These are phyloP conservation scores for Aspergillus bombycis DNA, from an alignment of 2,329 filamentous ascomycete genomes.

Conservation along the genomic window DNA sequence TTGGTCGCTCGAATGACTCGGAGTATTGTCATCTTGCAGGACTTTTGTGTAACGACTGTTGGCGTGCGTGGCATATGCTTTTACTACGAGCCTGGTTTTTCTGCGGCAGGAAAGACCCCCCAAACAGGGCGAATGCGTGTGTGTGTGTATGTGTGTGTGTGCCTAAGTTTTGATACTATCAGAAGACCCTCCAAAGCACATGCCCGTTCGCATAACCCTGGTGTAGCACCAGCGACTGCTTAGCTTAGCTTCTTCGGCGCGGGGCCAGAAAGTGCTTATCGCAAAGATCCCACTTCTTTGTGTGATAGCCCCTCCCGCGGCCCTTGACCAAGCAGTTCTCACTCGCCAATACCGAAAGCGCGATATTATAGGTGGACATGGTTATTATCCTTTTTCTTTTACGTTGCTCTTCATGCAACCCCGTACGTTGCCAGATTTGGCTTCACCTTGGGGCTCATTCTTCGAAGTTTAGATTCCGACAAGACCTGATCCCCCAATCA, in stretches of 20 bases:
- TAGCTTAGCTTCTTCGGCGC: not conserved
- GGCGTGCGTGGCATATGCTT: not conserved
- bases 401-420: constrained; percentile 13
- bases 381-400: not conserved
- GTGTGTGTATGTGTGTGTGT: not conserved
- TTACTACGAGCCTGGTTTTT: not conserved
- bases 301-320: not conserved
- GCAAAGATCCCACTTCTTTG: constrained; percentile 5
- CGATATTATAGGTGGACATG: constrained; percentile 4
- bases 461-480: constrained; percentile 13
- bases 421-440: constrained; percentile 10
- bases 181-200: constrained; percentile 13
- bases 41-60: constrained; percentile 13
- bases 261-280: constrained; percentile 11
- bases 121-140: not conserved
- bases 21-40: constrained; percentile 11
- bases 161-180: constrained; percentile 7
- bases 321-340: not conserved
- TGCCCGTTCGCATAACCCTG: constrained; percentile 6
- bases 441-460: constrained; percentile 10
- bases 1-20: constrained; percentile 1
- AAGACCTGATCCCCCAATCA: constrained; percentile 13
- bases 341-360: not conserved
- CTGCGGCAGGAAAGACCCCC: not conserved
- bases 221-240: constrained; percentile 10